Conservation (phyloP, 1,284 basidiomycete species). For the Cryptococcus neoformans region DNA sequence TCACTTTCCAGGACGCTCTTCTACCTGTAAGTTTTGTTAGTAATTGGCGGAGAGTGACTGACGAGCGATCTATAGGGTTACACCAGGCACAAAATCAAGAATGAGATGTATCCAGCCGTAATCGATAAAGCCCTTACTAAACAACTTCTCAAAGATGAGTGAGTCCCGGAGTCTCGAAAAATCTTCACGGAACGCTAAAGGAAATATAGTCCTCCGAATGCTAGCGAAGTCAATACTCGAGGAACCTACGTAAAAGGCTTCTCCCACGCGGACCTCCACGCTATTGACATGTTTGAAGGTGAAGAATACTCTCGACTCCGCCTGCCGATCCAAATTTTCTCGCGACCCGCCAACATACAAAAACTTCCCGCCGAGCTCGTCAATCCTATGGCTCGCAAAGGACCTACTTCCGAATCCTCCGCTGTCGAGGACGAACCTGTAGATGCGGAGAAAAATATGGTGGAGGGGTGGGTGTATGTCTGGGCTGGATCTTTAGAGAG, state of each 20-base stretch:
- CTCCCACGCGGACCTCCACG: slow-evolving; percentile 57
- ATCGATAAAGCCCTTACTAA: slow-evolving; percentile 44
- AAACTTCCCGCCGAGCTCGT: slow-evolving; percentile 46
- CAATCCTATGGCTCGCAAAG: slow-evolving; percentile 26
- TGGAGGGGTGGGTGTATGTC: too few species aligned
- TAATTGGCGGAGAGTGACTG: too few species aligned
- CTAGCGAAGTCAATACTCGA: slow-evolving; percentile 56
- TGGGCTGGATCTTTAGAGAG: slow-evolving; percentile 47
- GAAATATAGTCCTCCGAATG: slow-evolving; percentile 1
- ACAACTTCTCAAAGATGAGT: slow-evolving; percentile 15
- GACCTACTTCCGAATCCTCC: too few species aligned
- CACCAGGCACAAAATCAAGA: slow-evolving; percentile 67
- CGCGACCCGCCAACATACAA: slow-evolving; percentile 44
- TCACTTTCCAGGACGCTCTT: slow-evolving; percentile 59
- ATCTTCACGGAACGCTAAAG: too few species aligned
- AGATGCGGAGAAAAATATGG: slow-evolving; percentile 9
- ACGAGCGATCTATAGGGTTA: slow-evolving; percentile 55
- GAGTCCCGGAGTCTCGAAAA: background rate
- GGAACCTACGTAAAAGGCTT: slow-evolving; percentile 70
- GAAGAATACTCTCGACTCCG: slow-evolving; percentile 48
- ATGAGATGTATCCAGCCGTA: slow-evolving; percentile 73
- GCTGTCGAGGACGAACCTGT: background rate
- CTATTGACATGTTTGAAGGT: slow-evolving; percentile 77
- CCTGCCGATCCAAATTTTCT: slow-evolving; percentile 53
- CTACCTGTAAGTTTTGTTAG: slow-evolving; percentile 49